These are phyloP conservation scores for Decorospora gaudefroyi DNA, from an alignment of 2,329 filamentous ascomycete genomes.

Conservation along the genomic window DNA sequence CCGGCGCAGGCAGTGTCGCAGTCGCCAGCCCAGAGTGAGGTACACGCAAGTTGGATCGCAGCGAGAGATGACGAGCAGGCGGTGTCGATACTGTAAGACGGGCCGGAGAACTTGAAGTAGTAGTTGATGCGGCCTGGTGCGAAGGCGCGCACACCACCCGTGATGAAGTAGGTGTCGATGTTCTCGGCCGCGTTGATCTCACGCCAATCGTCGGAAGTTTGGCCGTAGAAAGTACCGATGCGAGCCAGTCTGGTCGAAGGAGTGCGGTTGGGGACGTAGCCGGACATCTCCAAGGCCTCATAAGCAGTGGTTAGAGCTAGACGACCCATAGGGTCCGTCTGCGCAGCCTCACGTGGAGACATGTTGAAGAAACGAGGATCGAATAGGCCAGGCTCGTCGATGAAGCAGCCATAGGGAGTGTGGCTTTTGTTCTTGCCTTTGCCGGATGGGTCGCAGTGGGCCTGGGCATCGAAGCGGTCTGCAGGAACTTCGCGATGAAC, in stretches of 20 bases:
- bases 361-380: slow-evolving; percentile 88
- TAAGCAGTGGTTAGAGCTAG: slow-evolving; percentile 77
- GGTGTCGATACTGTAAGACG: slow-evolving; percentile 74
- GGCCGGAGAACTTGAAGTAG: slow-evolving; percentile 75
- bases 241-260: slow-evolving; percentile 67
- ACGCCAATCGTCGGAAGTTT: slow-evolving; percentile 76
- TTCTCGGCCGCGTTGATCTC: slow-evolving; percentile 75
- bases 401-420: slow-evolving; percentile 75
- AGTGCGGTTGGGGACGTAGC: slow-evolving; percentile 73
- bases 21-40: slow-evolving; percentile 73
- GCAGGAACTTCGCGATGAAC: slow-evolving; percentile 69
- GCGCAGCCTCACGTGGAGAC: slow-evolving; percentile 77
- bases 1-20: slow-evolving; percentile 82
- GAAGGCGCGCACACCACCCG: slow-evolving; percentile 65
- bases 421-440: slow-evolving; percentile 77
- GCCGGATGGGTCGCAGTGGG: slow-evolving; percentile 71
- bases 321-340: slow-evolving; percentile 81
- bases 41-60: slow-evolving; percentile 72
- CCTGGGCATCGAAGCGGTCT: slow-evolving; percentile 74
- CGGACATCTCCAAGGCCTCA: slow-evolving; percentile 80
- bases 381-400: slow-evolving; percentile 75
- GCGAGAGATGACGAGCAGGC: slow-evolving; percentile 76
- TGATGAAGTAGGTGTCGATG: slow-evolving; percentile 71
- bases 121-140: slow-evolving; percentile 71
- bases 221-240: slow-evolving; percentile 75